These are phyloP conservation scores for Pleurostoma richardsiae DNA, from an alignment of 2,329 filamentous ascomycete genomes.

Conservation along the genomic window DNA sequence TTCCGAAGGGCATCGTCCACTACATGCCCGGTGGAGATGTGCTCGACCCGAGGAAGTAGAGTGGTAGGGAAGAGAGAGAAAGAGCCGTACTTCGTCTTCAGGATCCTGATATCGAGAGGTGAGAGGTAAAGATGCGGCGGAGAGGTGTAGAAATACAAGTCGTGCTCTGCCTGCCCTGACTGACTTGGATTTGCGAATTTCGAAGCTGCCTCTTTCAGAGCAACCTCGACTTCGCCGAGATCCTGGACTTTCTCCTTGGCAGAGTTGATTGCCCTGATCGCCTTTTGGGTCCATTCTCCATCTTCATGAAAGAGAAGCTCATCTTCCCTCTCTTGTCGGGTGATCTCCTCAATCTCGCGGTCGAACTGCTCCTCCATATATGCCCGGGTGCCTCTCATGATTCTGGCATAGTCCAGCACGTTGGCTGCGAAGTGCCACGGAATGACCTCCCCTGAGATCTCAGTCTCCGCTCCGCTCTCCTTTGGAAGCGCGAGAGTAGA, in stretches of 20 bases:
- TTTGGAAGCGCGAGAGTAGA: conserved; percentile 85
- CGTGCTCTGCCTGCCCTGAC: conserved; percentile 28
- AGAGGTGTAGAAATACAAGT: conserved; percentile 85
- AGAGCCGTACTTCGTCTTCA: conserved; percentile 82
- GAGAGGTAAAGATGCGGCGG: conserved; percentile 86
- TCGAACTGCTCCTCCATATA: conserved; percentile 84
- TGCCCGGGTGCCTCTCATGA: conserved; percentile 88
- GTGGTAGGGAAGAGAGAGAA: conserved; percentile 81
- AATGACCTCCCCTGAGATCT: conserved; percentile 68
- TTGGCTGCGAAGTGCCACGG: conserved; percentile 96
- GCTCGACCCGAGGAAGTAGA: conserved; percentile 80
- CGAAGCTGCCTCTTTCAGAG: conserved; percentile 12
- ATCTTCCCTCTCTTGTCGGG: conserved; percentile 78
- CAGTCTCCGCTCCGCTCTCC: conserved; percentile 67
- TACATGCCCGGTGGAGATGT: conserved; percentile 81
- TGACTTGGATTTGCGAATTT: conserved; percentile 2
- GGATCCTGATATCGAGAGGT: conserved; percentile 83
- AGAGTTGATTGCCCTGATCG: conserved; percentile 67
- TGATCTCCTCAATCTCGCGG: conserved; percentile 69
- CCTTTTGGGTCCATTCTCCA: conserved; percentile 86
- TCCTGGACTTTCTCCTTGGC: conserved; percentile 67
- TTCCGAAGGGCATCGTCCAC: conserved; percentile 82
- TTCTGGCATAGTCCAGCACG: conserved; percentile 87
- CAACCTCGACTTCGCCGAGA: conserved; percentile 26
- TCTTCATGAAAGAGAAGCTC: conserved; percentile 89